A percentile compares a stretch with the other conserved stretches of the same genome.
phyloP scores from a whole-genome alignment of 1,284 basidiomycete genomes.

The Rhizopogon parksii region DNA sequence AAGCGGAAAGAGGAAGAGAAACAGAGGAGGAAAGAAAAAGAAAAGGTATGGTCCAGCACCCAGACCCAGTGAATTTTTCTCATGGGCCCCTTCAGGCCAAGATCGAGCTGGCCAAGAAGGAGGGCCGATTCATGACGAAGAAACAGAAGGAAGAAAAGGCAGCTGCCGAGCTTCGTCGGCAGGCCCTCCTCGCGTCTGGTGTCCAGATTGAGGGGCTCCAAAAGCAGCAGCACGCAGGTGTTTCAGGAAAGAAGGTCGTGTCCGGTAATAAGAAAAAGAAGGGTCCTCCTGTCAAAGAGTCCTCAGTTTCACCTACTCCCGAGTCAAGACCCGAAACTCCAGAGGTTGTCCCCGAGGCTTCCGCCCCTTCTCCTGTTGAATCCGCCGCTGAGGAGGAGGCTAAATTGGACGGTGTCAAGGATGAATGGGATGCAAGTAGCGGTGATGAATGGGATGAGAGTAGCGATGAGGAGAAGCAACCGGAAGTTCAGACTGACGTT shows the following conservation, averaged over 20 bases:
- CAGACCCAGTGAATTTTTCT: background rate
- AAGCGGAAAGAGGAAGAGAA: constrained; percentile 76
- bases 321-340: constrained; percentile 51
- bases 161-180: constrained; percentile 85
- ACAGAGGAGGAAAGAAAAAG: constrained; percentile 80
- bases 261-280: constrained; percentile 87
- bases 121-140: constrained; percentile 85
- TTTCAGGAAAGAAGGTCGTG: constrained; percentile 53
- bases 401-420: constrained; percentile 44
- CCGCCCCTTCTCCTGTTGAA: constrained; percentile 20
- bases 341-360: constrained; percentile 25
- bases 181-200: constrained; percentile 86
- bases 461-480: constrained; percentile 30
- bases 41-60: constrained; percentile 54
- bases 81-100: constrained; percentile 53
- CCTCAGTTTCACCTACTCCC: constrained; percentile 39
- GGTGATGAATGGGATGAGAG: constrained; percentile 40
- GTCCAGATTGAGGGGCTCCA: constrained; percentile 87
- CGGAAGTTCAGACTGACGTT: constrained; percentile 31
- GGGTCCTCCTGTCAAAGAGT: constrained; percentile 34
- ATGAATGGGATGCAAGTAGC: constrained; percentile 81
- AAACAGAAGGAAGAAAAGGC: constrained; percentile 95
- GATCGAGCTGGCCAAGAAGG: constrained; percentile 80
- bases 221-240: constrained; percentile 43
- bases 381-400: constrained; percentile 16